Evolutionary conservation across 129 eudicot genomes (phyloP).

Genomic region (Flaveria ramosissima): DNA sequence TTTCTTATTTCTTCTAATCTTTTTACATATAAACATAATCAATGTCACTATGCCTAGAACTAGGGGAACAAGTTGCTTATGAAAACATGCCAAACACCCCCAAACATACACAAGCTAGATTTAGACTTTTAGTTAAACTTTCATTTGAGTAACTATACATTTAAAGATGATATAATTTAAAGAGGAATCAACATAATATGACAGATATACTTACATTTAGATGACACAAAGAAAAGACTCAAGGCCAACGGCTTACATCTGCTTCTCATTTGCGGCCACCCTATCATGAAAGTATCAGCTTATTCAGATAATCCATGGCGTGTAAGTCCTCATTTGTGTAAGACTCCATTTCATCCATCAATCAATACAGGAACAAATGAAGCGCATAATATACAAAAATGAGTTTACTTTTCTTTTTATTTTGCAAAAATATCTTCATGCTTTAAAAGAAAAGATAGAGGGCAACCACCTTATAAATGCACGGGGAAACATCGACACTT

Average conservation of each 20-base stretch:
- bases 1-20: too few species aligned
- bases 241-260: constrained; percentile 24
- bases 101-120: constrained; percentile 3
- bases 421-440: neutral
- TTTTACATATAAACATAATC: neutral
- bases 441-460: neutral
- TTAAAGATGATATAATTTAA: neutral
- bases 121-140: neutral
- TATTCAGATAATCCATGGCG: constrained; percentile 1
- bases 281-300: constrained; percentile 24
- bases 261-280: constrained; percentile 29
- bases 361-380: constrained; percentile 8
- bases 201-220: constrained; percentile 9
- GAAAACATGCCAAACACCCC: too few species aligned
- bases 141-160: constrained; percentile 2
- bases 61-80: neutral
- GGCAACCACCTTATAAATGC: constrained; percentile 59
- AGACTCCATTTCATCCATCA: neutral
- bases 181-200: neutral
- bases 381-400: neutral
- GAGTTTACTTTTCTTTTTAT: neutral
- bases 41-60: neutral
- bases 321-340: too few species aligned
- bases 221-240: neutral
- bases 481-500: constrained; percentile 52